Conservation (phyloP, 768 basidiomycete species). For the Podaxis sp. region DNA sequence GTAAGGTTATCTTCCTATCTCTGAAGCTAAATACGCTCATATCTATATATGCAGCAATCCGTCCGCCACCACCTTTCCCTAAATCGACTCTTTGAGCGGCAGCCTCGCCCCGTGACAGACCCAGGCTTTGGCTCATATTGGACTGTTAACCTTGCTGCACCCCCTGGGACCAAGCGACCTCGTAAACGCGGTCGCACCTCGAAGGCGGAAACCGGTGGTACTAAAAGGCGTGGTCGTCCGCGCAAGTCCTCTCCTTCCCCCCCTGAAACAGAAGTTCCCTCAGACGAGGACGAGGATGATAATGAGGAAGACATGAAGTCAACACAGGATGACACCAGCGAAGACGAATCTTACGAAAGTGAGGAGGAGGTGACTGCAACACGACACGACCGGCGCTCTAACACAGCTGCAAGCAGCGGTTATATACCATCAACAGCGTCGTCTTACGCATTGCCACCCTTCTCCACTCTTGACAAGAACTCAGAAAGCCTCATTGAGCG, state of each 20-base stretch:
- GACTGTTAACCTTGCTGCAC: slow-evolving; percentile 85
- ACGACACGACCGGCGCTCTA: neutral
- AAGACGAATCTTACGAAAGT: slow-evolving; percentile 62
- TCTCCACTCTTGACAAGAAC: slow-evolving; percentile 31
- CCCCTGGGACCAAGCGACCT: slow-evolving; percentile 81
- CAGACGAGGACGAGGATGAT: slow-evolving; percentile 37
- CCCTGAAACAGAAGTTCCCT: slow-evolving; percentile 14
- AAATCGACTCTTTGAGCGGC: slow-evolving; percentile 78
- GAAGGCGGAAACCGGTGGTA: neutral
- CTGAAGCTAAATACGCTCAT: slow-evolving; percentile 10
- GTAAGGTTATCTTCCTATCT: slow-evolving; percentile 30
- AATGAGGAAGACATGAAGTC: slow-evolving; percentile 32
- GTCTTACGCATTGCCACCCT: slow-evolving; percentile 40
- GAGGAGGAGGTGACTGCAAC: slow-evolving; percentile 53
- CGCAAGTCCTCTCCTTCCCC: slow-evolving; percentile 10
- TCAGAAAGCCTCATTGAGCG: slow-evolving; percentile 49
- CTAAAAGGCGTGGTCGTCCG: slow-evolving; percentile 9
- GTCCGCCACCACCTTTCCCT: slow-evolving; percentile 82
- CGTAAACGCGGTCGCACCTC: slow-evolving; percentile 65
- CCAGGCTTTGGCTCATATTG: slow-evolving; percentile 87
- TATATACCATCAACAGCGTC: slow-evolving; percentile 20
- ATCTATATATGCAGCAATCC: slow-evolving; percentile 57
- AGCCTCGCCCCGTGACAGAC: slow-evolving; percentile 77
- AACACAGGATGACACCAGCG: slow-evolving; percentile 27
- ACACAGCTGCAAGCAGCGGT: neutral